These are phyloP conservation scores for Allantophomopsis lycopodina DNA, from an alignment of 2,329 filamentous ascomycete genomes.

Conservation along the genomic window DNA sequence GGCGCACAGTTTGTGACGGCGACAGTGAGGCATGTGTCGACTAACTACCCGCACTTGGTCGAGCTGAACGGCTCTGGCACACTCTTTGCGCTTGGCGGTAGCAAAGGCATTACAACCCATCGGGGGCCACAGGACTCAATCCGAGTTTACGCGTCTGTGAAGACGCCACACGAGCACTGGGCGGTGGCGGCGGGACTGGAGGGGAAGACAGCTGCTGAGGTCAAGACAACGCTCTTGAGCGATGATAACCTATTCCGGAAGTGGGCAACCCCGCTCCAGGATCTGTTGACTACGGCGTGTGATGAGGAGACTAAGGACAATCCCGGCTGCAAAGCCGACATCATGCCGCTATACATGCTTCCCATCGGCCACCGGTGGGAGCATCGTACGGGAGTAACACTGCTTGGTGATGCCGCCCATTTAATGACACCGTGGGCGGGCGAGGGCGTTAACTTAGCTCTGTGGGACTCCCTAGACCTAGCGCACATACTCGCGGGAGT, in stretches of 20 bases:
- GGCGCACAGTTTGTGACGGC: constrained; percentile 21
- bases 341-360: constrained; percentile 5
- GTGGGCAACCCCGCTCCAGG: constrained; percentile 15
- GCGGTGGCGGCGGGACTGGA: constrained; percentile 3
- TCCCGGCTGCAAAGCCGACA: too few species aligned
- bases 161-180: constrained; percentile 12
- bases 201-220: constrained; percentile 2
- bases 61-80: constrained; percentile 14
- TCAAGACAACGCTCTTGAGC: constrained; percentile 10
- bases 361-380: constrained; percentile 8
- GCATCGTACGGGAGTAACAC: constrained; percentile 21
- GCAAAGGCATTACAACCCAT: constrained; percentile 12
- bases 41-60: constrained; percentile 11
- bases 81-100: constrained; percentile 12
- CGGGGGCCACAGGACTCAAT: constrained; percentile 11
- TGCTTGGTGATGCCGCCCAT: constrained; percentile 36
- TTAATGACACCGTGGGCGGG: constrained; percentile 31
- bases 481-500: constrained; percentile 11
- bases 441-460: constrained; percentile 23
- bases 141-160: constrained; percentile 11
- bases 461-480: constrained; percentile 25
- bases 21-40: constrained; percentile 11
- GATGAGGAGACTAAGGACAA: constrained; percentile 5
- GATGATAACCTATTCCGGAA: constrained; percentile 9
- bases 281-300: constrained; percentile 11